Percentiles rank a stretch among this genome's conserved stretches.
phyloP scores from a whole-genome alignment of 305 asterid genomes.

The Solanum aculeatissimum region DNA sequence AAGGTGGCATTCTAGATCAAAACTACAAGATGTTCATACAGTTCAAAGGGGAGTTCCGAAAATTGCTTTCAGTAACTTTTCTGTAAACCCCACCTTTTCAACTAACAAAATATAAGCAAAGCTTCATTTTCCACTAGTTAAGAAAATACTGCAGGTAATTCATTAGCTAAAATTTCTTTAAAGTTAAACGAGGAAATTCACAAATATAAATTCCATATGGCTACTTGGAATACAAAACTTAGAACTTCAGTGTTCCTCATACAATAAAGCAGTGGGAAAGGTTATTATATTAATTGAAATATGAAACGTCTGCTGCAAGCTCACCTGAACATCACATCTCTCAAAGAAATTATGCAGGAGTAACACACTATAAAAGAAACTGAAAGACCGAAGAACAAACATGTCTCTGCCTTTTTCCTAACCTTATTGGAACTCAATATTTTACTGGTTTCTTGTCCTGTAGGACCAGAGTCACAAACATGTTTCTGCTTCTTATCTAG shows the following conservation, averaged over 20 bases:
- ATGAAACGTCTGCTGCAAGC: background rate
- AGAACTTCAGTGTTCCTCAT: background rate
- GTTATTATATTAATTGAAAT: background rate
- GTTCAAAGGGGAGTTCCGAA: background rate
- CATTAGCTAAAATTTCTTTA: background rate
- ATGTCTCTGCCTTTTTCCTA: background rate
- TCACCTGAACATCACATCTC: background rate
- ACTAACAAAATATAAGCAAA: background rate
- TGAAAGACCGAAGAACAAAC: background rate
- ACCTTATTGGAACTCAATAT: background rate
- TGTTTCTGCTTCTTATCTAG: background rate
- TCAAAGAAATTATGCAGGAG: background rate
- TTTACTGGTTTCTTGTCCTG: background rate
- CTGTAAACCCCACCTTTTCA: background rate
- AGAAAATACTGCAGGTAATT: background rate
- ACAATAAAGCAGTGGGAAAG: background rate
- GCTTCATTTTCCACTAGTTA: background rate
- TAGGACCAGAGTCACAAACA: background rate
- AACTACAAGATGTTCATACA: background rate
- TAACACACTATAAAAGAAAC: background rate
- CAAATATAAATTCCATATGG: background rate
- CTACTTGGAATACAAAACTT: background rate
- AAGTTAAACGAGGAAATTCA: background rate
- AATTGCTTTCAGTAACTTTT: background rate
- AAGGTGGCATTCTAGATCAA: background rate